Conservation (phyloP, 192 early-diverging fungal genomes). For the Podila epicladia region DNA sequence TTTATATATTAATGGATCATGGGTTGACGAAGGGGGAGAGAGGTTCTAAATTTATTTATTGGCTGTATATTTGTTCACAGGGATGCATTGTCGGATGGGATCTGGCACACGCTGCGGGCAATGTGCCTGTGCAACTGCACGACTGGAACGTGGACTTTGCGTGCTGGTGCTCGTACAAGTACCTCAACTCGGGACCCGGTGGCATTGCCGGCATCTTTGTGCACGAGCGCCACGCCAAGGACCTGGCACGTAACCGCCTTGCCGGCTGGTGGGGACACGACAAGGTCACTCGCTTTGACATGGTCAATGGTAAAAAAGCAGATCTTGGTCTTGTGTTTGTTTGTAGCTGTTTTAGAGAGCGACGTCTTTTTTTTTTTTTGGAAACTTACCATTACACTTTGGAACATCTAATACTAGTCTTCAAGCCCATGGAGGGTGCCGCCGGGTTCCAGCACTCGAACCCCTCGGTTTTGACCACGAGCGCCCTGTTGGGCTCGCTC, state of each 20-base stretch:
- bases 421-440: conserved; percentile 84
- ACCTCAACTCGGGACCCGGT: conserved; percentile 97
- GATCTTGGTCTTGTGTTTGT: neutral
- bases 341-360: too few species aligned
- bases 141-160: conserved; percentile 99
- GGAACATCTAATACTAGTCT: conserved; percentile 38
- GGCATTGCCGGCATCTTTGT: conserved; percentile 94
- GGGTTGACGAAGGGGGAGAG: too few species aligned
- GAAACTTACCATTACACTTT: neutral
- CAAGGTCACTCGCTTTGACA: conserved; percentile 83
- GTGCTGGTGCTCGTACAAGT: conserved; percentile 99
- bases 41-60: neutral
- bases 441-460: conserved; percentile 90
- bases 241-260: conserved; percentile 66
- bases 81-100: conserved; percentile 95
- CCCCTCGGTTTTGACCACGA: conserved; percentile 81
- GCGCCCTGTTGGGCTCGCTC: conserved; percentile 80
- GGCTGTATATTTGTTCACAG: conserved; percentile 32
- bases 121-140: conserved; percentile 87
- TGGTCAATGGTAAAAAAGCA: conserved; percentile 70
- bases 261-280: conserved; percentile 97
- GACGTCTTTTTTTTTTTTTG: too few species aligned
- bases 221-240: conserved; percentile 80
- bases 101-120: conserved; percentile 95
- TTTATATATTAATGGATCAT: too few species aligned